Evolutionary conservation across 2,329 filamentous ascomycete species (phyloP), one percentile per base, ranked within the genome.

Genomic region (Penicillium sp.): DNA sequence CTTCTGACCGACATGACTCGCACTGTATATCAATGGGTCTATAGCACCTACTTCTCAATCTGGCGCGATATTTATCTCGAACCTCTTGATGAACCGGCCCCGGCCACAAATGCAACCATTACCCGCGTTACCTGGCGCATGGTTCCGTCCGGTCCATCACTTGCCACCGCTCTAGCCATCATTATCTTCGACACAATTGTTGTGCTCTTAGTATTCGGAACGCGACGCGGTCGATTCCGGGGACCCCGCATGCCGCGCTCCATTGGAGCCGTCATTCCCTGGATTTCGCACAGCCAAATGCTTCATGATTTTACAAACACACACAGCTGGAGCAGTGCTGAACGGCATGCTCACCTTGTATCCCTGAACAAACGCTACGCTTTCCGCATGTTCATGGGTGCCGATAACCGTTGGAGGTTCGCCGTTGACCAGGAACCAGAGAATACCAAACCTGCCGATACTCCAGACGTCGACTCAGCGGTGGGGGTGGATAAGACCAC

Each of bases 41-140:
- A 71, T 47, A 66, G 66, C 43, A 72, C 70, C 13, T 72, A 72
- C 46, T 72, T 72, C 46, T 69, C 69, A 2, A 60, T 72, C n/a
- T 72, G 69, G 69, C 65, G 66, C 8, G 59, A 67, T 8, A 66
- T 67, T 20, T 72, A 72, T 39, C 68, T 72, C 0, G 51, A 70
- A 29, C 62, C 64, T 5, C 52, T 72, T 9, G 20, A 55, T 9
- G n/a, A 65, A 1, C 61, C 62, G 0, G 31, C 60, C 2, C 22
- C 37, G 2, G 70, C 68, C 1, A 50, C 53, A 7, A 66, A 72
- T 29, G 61, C 64, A 8, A 71, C 68, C 2, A 57, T 69, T 8
- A 69, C 69, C 47, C 64, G 56, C 47, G 69, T 63, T 40, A 68
- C 67, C 0, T 72, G 70, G 70, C 53, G 56, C 4, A 72, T 72